These are phyloP conservation scores for Thermothielavioides terrestris DNA, from an alignment of 495 filamentous ascomycete species.

Conservation along the genomic window DNA sequence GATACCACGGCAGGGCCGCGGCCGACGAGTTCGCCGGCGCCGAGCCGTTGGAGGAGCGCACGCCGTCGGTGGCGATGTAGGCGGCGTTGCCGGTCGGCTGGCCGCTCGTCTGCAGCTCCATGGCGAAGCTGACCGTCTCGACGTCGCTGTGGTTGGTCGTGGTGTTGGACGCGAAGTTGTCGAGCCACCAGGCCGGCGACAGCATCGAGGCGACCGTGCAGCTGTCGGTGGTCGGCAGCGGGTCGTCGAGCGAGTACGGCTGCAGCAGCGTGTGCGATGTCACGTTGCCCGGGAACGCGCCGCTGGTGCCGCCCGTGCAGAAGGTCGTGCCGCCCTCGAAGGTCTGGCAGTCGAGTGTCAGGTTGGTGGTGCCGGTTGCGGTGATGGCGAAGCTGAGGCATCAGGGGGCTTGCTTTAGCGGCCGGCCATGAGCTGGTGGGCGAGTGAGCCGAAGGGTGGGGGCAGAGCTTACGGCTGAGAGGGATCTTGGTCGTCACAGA, in stretches of 20 bases:
- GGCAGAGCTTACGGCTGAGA: conserved; percentile 9
- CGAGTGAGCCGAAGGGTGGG: not conserved
- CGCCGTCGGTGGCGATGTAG: conserved; percentile 4
- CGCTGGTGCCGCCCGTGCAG: conserved; percentile 10
- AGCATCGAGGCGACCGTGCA: conserved; percentile 26
- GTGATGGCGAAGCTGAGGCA: conserved; percentile 5
- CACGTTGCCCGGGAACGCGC: conserved; percentile 7
- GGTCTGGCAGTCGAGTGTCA: no score
- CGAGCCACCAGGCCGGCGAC: conserved; percentile 17
- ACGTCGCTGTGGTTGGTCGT: not conserved
- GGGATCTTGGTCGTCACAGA: conserved; percentile 14
- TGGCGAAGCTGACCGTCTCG: conserved; percentile 18
- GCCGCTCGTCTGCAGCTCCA: conserved; percentile 17
- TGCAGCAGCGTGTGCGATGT: conserved; percentile 8
- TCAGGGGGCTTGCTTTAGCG: not conserved
- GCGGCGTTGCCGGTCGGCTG: conserved; percentile 15
- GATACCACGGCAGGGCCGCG: conserved; percentile 16
- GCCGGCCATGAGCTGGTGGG: not conserved
- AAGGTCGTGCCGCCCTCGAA: no score
- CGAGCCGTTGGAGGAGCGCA: not conserved
- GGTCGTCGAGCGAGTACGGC: conserved; percentile 24
- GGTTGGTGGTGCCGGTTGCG: not conserved
- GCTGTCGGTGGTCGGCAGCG: conserved; percentile 13
- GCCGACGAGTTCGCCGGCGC: not conserved
- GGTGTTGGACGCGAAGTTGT: conserved; percentile 15